Conservation (phyloP, 202 grass and related monocot species). For the Eragrostis tef region DNA sequence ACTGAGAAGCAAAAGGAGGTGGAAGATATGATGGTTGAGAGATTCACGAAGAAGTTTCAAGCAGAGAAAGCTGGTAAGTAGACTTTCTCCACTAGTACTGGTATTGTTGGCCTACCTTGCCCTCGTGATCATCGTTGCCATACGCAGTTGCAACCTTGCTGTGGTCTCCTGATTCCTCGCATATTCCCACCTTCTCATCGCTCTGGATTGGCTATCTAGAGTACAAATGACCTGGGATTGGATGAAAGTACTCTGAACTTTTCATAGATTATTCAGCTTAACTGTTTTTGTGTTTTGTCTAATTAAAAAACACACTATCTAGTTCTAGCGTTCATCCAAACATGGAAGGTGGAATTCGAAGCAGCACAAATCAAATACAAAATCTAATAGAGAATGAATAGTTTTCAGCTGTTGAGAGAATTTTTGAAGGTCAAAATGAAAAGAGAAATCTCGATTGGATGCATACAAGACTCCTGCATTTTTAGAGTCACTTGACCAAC, state of each 20-base stretch:
- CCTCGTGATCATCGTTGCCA: too few relatives aligned
- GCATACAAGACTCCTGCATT: neutral
- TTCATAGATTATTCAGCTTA: too few relatives aligned
- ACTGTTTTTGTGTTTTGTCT: too few relatives aligned
- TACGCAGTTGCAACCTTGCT: too few relatives aligned
- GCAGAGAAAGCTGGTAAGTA: slow-evolving; percentile 68
- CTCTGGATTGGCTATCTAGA: too few relatives aligned
- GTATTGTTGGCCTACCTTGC: too few relatives aligned
- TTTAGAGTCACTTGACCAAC: neutral
- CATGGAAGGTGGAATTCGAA: neutral
- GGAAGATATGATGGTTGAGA: slow-evolving; percentile 57
- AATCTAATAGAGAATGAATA: neutral
- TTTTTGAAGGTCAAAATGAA: neutral
- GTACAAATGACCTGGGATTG: too few relatives aligned
- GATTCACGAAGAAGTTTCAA: slow-evolving; percentile 70
- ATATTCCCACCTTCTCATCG: too few relatives aligned
- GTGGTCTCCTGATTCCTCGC: too few relatives aligned
- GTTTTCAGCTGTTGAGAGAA: neutral
- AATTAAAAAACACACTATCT: too few relatives aligned
- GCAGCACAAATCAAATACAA: neutral
- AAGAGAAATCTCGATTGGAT: neutral
- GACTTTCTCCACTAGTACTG: slow-evolving; percentile 4
- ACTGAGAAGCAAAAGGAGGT: slow-evolving; percentile 56
- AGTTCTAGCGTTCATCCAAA: neutral
- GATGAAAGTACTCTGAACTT: too few relatives aligned